Percentiles rank a stretch among this genome's conserved stretches.
These are phyloP conservation scores for Hypoxylon crocopeplum DNA, from an alignment of 495 filamentous ascomycete genomes.

Conservation along the genomic window DNA sequence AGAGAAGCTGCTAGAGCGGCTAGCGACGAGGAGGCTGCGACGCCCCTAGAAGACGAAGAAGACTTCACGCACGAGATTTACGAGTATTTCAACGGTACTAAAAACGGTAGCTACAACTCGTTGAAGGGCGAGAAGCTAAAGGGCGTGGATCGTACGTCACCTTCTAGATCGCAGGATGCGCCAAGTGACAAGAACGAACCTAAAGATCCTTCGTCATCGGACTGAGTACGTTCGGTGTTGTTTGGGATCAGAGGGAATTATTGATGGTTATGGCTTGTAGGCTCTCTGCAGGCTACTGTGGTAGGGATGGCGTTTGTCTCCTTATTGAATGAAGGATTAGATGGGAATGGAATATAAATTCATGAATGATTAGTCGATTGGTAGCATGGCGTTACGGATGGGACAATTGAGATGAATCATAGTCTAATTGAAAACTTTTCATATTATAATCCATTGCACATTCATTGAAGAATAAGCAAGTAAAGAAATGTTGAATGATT, in stretches of 20 bases:
- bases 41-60: constrained; percentile 44
- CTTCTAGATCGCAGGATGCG: constrained; percentile 14
- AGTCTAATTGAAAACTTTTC: not conserved
- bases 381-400: constrained; percentile 32
- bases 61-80: constrained; percentile 51
- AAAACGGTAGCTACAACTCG: constrained; percentile 21
- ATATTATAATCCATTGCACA: not conserved
- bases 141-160: constrained; percentile 3
- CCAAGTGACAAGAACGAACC: constrained; percentile 14
- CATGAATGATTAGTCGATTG: not conserved
- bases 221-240: not conserved
- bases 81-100: constrained; percentile 49
- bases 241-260: too few relatives aligned
- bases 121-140: constrained; percentile 35
- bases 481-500: too few relatives aligned
- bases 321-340: constrained; percentile 1
- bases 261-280: too few relatives aligned
- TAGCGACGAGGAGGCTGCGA: constrained; percentile 31
- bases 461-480: too few relatives aligned
- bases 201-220: not conserved
- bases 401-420: constrained; percentile 1
- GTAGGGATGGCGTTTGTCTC: constrained; percentile 1
- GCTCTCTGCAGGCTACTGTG: too few relatives aligned
- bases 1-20: constrained; percentile 25
- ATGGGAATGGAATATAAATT: constrained; percentile 6